Conservation (phyloP, 1,139 yeast species). For the Kodamaea plutei region DNA sequence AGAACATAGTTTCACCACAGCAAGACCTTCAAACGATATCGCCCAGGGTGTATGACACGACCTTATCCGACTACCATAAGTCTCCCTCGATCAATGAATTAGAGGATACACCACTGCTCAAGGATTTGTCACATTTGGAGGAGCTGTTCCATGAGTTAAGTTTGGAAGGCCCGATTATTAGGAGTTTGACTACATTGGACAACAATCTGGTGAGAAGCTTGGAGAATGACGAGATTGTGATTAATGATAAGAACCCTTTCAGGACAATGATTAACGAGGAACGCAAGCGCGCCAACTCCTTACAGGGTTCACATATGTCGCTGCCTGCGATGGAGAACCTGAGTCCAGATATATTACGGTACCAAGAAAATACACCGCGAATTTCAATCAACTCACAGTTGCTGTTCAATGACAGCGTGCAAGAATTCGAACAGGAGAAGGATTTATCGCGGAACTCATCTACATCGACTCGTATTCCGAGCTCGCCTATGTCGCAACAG, state of each 20-base stretch:
- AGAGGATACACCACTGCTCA: background rate
- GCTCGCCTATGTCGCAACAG: too few relatives aligned
- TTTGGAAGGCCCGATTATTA: slow-evolving; percentile 1
- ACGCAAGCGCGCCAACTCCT: background rate
- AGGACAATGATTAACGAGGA: background rate
- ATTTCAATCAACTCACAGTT: too few relatives aligned
- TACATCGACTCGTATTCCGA: too few relatives aligned
- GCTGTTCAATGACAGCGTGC: too few relatives aligned
- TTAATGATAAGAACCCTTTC: background rate
- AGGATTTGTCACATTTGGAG: background rate
- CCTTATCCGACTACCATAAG: too few relatives aligned
- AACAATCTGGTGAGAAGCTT: background rate
- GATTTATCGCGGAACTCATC: background rate
- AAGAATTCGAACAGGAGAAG: background rate
- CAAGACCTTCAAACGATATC: background rate
- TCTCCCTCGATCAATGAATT: background rate
- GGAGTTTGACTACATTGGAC: background rate
- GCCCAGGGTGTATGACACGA: background rate
- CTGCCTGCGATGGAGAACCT: background rate
- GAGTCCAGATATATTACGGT: background rate
- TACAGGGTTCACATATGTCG: background rate
- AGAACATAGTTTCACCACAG: background rate
- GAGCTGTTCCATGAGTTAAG: slow-evolving; percentile 1
- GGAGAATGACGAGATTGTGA: slow-evolving; percentile 1
- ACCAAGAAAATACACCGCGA: too few relatives aligned